Percentiles rank a stretch among this genome's conserved stretches.
Evolutionary conservation across 148 eudicot species (phyloP).

Genomic region (Camellia japonica): DNA sequence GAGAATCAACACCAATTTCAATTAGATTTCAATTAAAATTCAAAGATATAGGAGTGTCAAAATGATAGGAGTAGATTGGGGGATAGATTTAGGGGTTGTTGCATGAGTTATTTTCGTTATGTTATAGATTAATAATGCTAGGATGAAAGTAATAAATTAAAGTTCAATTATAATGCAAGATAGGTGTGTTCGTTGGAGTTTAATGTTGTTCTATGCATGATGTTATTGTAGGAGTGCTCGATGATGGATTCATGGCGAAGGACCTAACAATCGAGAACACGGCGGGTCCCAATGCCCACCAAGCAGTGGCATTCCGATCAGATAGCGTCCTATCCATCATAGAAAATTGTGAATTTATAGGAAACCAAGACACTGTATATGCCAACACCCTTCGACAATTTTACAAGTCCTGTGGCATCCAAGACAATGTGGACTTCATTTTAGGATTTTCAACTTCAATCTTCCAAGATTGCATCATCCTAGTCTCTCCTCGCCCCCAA

Average conservation of each 20-base stretch:
- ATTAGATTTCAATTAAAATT: too few relatives aligned
- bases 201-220: not conserved
- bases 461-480: constrained; percentile 67
- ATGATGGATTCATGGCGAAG: constrained; percentile 88
- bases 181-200: too few relatives aligned
- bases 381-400: constrained; percentile 74
- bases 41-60: too few relatives aligned
- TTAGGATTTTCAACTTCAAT: constrained; percentile 72
- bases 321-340: constrained; percentile 74
- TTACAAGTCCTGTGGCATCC: constrained; percentile 65
- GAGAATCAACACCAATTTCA: too few relatives aligned
- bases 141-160: too few relatives aligned
- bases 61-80: too few relatives aligned
- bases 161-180: too few relatives aligned
- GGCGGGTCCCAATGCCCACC: constrained; percentile 78
- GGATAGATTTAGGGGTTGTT: too few relatives aligned
- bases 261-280: constrained; percentile 76
- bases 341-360: constrained; percentile 75
- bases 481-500: constrained; percentile 56
- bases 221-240: constrained; percentile 49
- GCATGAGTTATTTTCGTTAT: too few relatives aligned
- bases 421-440: constrained; percentile 87
- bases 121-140: too few relatives aligned
- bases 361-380: constrained; percentile 92
- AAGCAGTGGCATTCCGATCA: constrained; percentile 76